Base-by-base conservation (phyloP, 805 yeast genomes). In the Suhomyces sp. region DNA sequence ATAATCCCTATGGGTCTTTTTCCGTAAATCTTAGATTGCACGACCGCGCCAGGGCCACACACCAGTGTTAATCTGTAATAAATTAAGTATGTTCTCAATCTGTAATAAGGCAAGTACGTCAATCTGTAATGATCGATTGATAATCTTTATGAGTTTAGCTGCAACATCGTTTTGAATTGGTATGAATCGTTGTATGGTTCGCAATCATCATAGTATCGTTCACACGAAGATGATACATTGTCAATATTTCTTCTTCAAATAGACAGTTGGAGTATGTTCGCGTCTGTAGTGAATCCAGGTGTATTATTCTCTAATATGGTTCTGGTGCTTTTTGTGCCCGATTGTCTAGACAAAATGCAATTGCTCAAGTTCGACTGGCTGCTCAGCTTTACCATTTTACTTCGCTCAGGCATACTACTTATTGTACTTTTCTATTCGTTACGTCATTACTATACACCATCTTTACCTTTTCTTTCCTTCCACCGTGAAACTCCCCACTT, bases 401-500 rank as follows among this genome's bases (percentile, higher is more conserved):
- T 24, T 24, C 26, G 26, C 7, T 24, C 26, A 6, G 7, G 7
- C 5, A 24, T 24, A 29, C 33, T 29, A 29, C 33, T 17, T n/a
- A 17, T 36, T 36, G 24, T 15, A 2, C 42, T 38, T 24, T 38
- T 8, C 23, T 38, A 38, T 38, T 38, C 42, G n/a, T 38, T 38
- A 38, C 24, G 17, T 38, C 42, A 9, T 38, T 19, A 38, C 24
- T 38, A 38, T 38, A 19, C 13, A 17, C 42, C 17, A 19, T 19
- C 19, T 19, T 19, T 6, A 10, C 29, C 46, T 17, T 13, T 19
- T 47, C 26, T 36, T 33, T 10, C 88, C 88, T 7, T 53, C 52
- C 1, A 84, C 76, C 1, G 58, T 52, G 55, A 80, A 78, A 13
- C 63, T 64, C 0, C 86, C 77, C 0, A 70, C 57, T 5, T 72